Conservation (phyloP, 108 stramenopile genomes). For the Fistulifera pelliculosa region DNA sequence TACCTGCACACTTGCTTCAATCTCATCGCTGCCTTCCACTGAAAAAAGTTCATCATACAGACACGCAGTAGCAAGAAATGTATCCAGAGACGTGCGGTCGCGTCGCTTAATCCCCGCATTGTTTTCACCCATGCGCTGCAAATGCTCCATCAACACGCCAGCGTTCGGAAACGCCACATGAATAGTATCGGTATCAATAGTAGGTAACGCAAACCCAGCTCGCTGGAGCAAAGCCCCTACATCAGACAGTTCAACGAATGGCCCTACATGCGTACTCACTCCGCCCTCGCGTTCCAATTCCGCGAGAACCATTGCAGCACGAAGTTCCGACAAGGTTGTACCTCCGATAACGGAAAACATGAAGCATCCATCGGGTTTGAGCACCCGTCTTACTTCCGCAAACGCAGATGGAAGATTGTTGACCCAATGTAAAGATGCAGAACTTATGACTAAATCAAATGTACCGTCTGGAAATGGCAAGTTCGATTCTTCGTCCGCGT, state of each 20-base stretch:
- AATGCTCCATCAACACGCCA: constrained; percentile 88
- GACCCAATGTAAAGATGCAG: constrained; percentile 88
- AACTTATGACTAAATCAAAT: constrained; percentile 91
- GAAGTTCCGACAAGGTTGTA: constrained; percentile 86
- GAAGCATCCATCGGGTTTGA: constrained; percentile 97
- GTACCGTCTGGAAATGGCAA: constrained; percentile 83
- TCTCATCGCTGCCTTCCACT: constrained; percentile 30
- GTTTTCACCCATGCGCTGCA: constrained; percentile 94
- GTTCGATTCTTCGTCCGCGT: constrained; percentile 55
- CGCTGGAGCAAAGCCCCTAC: constrained; percentile 77
- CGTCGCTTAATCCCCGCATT: constrained; percentile 64
- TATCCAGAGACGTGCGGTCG: constrained; percentile 54
- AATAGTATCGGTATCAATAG: constrained; percentile 94
- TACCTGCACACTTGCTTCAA: constrained; percentile 76
- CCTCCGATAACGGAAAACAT: constrained; percentile 94
- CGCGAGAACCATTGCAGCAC: constrained; percentile 74
- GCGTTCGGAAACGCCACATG: constrained; percentile 78
- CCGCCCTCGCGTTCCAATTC: constrained; percentile 91
- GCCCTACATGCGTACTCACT: constrained; percentile 85
- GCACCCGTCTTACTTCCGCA: constrained; percentile 47
- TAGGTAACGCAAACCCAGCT: constrained; percentile 88
- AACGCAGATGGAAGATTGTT: constrained; percentile 86
- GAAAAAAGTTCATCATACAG: constrained; percentile 84
- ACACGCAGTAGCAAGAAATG: constrained; percentile 85
- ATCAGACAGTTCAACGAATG: constrained; percentile 88